Evolutionary conservation across 306 rosid genomes (phyloP).

Genomic region (Malus asiatica): DNA sequence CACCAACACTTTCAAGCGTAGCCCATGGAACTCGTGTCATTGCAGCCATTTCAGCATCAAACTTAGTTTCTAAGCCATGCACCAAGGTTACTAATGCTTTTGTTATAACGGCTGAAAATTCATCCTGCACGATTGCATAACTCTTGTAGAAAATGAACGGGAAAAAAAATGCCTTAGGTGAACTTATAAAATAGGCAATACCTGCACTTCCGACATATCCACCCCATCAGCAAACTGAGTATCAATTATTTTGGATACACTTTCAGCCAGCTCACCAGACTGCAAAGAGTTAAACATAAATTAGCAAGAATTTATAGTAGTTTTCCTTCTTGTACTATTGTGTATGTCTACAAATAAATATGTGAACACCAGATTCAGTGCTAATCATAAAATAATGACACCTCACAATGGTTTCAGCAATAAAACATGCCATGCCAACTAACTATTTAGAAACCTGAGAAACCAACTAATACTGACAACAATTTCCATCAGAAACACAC

Average conservation of each 20-base stretch:
- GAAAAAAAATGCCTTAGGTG: not conserved
- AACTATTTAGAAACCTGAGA: not conserved
- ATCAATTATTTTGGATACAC: constrained; percentile 84
- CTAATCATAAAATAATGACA: not conserved
- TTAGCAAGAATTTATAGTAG: constrained; percentile 20
- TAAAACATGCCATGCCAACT: not conserved
- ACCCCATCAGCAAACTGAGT: constrained; percentile 65
- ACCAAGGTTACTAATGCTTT: constrained; percentile 88
- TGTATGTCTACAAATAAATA: constrained; percentile 6
- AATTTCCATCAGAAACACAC: not conserved
- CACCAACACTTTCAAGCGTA: constrained; percentile 94
- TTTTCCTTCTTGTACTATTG: constrained; percentile 19
- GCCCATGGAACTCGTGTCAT: constrained; percentile 96
- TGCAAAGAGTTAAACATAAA: constrained; percentile 29
- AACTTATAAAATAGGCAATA: constrained; percentile 24
- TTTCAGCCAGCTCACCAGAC: constrained; percentile 98
- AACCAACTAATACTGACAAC: not conserved
- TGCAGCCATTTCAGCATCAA: constrained; percentile 92
- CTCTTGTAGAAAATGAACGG: constrained; percentile 19
- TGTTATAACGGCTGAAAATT: constrained; percentile 90
- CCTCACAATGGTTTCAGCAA: not conserved
- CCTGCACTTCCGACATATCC: constrained; percentile 98
- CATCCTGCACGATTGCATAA: constrained; percentile 59
- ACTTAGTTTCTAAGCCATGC: constrained; percentile 91
- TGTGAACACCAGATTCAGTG: not conserved